Percentiles rank a stretch among this genome's conserved stretches.
Evolutionary conservation across 352 stramenopile species (phyloP).

Genomic region (Pythium utonaiense): DNA sequence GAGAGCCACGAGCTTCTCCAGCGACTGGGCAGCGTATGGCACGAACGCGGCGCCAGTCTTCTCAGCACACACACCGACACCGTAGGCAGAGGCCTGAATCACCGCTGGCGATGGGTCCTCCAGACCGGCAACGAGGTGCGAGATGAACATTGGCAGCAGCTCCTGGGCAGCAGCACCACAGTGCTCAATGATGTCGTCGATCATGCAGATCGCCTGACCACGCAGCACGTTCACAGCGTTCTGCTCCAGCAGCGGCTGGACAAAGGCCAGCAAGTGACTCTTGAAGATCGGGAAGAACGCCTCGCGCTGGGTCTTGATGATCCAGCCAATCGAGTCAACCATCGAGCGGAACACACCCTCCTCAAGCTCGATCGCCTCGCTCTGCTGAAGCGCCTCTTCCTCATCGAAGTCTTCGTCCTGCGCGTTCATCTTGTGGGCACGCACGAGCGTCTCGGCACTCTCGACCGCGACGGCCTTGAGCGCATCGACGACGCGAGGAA

Average conservation of each 20-base stretch:
- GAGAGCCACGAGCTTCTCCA: constrained; percentile 74
- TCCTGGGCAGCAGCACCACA: constrained; percentile 63
- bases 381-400: constrained; percentile 66
- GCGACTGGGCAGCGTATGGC: constrained; percentile 53
- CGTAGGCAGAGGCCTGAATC: constrained; percentile 80
- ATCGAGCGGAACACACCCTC: constrained; percentile 78
- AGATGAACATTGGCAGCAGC: constrained; percentile 70
- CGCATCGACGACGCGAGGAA: constrained; percentile 62
- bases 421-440: constrained; percentile 57
- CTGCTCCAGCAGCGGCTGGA: constrained; percentile 65
- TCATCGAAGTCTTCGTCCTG: constrained; percentile 82
- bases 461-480: constrained; percentile 66
- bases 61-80: constrained; percentile 79
- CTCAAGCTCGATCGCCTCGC: constrained; percentile 66
- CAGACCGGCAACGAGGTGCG: constrained; percentile 65
- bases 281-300: constrained; percentile 79
- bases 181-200: constrained; percentile 88
- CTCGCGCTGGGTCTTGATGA: constrained; percentile 80
- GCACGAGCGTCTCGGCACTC: constrained; percentile 60
- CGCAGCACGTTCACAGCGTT: constrained; percentile 59
- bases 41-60: constrained; percentile 70
- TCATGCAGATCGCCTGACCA: constrained; percentile 83
- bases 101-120: constrained; percentile 63
- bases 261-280: constrained; percentile 55
- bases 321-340: constrained; percentile 82